These are phyloP conservation scores for Chionographis japonica DNA, from an alignment of 106 monocot species.

Conservation along the genomic window DNA sequence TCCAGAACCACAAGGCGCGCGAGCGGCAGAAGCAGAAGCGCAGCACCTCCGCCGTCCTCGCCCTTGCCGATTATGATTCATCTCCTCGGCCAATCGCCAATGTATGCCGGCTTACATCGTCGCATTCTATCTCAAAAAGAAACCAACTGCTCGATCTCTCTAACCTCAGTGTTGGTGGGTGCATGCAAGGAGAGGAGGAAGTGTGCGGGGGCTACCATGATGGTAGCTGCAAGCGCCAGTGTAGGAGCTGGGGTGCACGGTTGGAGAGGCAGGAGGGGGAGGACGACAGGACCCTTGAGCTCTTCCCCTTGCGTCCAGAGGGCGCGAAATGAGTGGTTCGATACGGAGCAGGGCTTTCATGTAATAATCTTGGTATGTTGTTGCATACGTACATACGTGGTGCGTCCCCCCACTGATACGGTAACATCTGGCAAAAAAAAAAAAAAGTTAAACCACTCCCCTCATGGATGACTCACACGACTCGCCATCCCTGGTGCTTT, in stretches of 20 bases:
- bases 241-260: conserved; percentile 33
- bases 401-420: too few species aligned
- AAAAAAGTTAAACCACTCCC: too few species aligned
- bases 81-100: not conserved
- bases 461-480: too few species aligned
- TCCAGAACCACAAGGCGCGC: conserved; percentile 94
- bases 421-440: too few species aligned
- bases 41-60: conserved; percentile 31
- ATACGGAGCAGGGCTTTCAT: too few species aligned
- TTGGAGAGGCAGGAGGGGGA: not conserved
- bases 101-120: not conserved
- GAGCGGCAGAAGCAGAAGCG: conserved; percentile 75
- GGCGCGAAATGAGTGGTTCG: not conserved
- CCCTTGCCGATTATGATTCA: not conserved
- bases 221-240: conserved; percentile 34
- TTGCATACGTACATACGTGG: too few species aligned
- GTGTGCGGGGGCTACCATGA: not conserved
- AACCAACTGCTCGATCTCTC: too few species aligned
- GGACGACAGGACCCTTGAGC: conserved; percentile 40
- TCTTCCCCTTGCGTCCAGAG: conserved; percentile 65
- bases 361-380: too few species aligned
- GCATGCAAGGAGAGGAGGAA: not conserved
- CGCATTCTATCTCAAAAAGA: too few species aligned
- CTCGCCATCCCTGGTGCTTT: too few species aligned
- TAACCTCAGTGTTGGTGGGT: too few species aligned